phyloP scores from a whole-genome alignment of 1,139 yeast genomes.

The Pichia sp. region DNA sequence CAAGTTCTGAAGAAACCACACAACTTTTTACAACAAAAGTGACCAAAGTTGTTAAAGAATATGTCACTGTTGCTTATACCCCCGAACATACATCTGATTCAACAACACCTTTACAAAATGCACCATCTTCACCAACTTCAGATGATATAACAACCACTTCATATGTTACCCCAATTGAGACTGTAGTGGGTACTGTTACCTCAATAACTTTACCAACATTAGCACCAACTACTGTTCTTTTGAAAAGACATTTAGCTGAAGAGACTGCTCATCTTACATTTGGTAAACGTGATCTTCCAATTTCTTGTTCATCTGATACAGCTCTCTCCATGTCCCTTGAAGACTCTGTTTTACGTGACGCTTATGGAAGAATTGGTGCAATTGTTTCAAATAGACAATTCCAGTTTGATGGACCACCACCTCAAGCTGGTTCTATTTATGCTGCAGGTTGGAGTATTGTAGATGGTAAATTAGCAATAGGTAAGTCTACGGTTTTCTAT shows the following conservation, averaged over 20 bases:
- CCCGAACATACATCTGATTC: neutral
- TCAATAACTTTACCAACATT: constrained; percentile 25
- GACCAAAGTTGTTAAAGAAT: constrained; percentile 7
- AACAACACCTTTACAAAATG: neutral
- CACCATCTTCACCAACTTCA: constrained; percentile 17
- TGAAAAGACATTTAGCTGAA: constrained; percentile 16
- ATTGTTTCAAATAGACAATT: constrained; percentile 80
- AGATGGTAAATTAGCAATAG: constrained; percentile 64
- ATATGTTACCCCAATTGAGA: constrained; percentile 38
- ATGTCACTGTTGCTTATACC: constrained; percentile 7
- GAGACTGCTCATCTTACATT: constrained; percentile 28
- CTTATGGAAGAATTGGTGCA: constrained; percentile 65
- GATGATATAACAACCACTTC: constrained; percentile 36
- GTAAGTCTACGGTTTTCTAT: constrained; percentile 55
- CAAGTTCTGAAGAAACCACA: neutral
- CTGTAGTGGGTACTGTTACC: constrained; percentile 31
- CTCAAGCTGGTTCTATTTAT: constrained; percentile 80
- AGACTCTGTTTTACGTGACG: constrained; percentile 49
- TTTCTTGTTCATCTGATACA: constrained; percentile 42
- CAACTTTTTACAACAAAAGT: constrained; percentile 3
- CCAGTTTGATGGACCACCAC: constrained; percentile 87
- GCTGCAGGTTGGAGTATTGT: constrained; percentile 78
- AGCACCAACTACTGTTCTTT: constrained; percentile 29
- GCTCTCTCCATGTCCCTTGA: constrained; percentile 51
- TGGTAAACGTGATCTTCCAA: constrained; percentile 22